Evolutionary conservation across 108 stramenopile genomes (phyloP).

Genomic region (Pseudonitzschia multiseries): DNA sequence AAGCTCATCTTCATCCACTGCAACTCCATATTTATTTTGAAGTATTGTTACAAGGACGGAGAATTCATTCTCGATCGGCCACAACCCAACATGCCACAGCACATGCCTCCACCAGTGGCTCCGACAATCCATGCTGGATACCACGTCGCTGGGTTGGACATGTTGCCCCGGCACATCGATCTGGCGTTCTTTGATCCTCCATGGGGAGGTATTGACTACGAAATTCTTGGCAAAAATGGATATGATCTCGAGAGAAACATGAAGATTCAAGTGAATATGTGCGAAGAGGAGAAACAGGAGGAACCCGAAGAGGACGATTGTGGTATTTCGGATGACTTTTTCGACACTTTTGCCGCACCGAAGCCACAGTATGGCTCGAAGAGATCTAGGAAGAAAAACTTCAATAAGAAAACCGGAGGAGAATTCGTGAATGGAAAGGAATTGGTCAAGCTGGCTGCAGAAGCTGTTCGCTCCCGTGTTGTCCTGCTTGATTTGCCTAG

Average conservation of each 20-base stretch:
- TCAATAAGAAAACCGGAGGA: slow-evolving; percentile 37
- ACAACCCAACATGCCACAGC: slow-evolving; percentile 26
- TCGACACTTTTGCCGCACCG: slow-evolving; percentile 40
- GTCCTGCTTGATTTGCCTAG: slow-evolving; percentile 80
- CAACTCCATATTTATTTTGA: slow-evolving; percentile 72
- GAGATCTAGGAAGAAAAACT: slow-evolving; percentile 37
- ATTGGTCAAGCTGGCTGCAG: slow-evolving; percentile 71
- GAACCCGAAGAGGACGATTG: slow-evolving; percentile 24
- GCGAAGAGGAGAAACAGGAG: slow-evolving; percentile 31
- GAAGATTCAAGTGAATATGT: slow-evolving; percentile 65
- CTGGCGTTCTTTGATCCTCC: slow-evolving; percentile 88
- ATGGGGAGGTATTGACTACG: slow-evolving; percentile 84
- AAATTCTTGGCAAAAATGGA: slow-evolving; percentile 77
- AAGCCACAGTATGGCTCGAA: slow-evolving; percentile 19
- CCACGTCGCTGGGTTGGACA: slow-evolving; percentile 69
- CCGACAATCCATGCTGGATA: slow-evolving; percentile 61
- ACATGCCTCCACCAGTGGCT: slow-evolving; percentile 55
- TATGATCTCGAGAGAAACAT: slow-evolving; percentile 83
- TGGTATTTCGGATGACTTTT: slow-evolving; percentile 43
- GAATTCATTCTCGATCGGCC: slow-evolving; percentile 62
- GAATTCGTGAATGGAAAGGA: slow-evolving; percentile 67
- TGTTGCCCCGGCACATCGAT: slow-evolving; percentile 66
- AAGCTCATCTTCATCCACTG: slow-evolving; percentile 81
- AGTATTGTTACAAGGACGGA: slow-evolving; percentile 73
- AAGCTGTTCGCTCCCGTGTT: slow-evolving; percentile 58